Evolutionary conservation across 345 rosid species (phyloP), one percentile per base, ranked within the genome.

Genomic region (Hypericum perforatum): DNA sequence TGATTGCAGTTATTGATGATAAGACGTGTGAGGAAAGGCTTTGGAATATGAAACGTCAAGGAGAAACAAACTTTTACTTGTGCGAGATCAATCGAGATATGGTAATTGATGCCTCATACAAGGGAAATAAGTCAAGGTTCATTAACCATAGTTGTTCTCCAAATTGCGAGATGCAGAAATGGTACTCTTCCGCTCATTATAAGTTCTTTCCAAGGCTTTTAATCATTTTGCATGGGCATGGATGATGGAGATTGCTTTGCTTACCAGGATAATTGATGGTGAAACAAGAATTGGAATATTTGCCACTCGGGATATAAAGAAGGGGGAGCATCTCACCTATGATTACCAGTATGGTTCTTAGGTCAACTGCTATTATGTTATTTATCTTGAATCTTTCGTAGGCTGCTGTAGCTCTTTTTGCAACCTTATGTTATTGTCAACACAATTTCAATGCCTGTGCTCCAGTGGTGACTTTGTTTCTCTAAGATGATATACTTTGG

Each of bases 101-200:
- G 97, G 94, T 94, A 62, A 89, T 94, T 71, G 99, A 89, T 68
- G 97, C 99, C 36, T 84, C 95, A 52, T 72, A 78, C 79, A 88
- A 94, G 60, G 97, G 99, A 54, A 89, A 89, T 70, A 94, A 82
- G 73, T 89, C 99, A 16, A 82, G 99, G 84, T 89, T 80, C 61
- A 77, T 94, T 60, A 94, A 94, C 64, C 99, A 94, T 54, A 89
- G 99, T 39, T 94, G 97, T 73, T 77, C 64, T 47, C 97, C 97
- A 32, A 94, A 94, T 52, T 78, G 97, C 3, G 95, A 88, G 78
- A 88, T 94, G 97, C 99, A 89, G 76, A 94, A 89, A 84, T 85
- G 95, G 99, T 94, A 63, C 66, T 62, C 45, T 45, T 39, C 60
- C 52, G 56, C 50, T 42, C 64, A 67, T 64, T 37, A 13, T 54